Evolutionary conservation across 345 rosid genomes (phyloP), one percentile per base, ranked within the genome.

Genomic region (Ceriops decandra): DNA sequence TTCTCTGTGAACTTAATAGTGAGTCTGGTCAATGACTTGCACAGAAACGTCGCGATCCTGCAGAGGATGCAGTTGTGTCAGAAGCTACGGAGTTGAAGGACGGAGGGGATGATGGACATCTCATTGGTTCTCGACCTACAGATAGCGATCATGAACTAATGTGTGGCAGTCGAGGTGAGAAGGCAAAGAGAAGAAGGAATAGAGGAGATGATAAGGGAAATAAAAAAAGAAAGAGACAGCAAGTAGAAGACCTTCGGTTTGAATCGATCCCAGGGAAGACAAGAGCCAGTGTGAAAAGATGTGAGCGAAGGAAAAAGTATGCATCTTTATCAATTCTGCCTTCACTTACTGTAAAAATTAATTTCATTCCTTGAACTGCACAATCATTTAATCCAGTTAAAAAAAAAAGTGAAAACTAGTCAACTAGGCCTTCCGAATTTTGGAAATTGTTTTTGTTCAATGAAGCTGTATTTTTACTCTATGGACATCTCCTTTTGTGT

Each of bases 261-360:
- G 88, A 83, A 70, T 38, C 79, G 6, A 71, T 58, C 6, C 10
- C 69, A 31, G 86, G 79, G 5, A 72, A 70, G 67, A 68, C 78
- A 36, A 83, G 71, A 28, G 75, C 76, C 61, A 73, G 68, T 7
- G 85, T 86, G 3, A 87, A 80, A 69, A 79, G 86, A 56, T 73
- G 74, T 73, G 91, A 93, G 69, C 90, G 88, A 68, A 92, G 79
- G 83, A 90, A 86, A 64, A 85, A 80, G 95, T 84, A 75, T 75
- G 76, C 53, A 53, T 66, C 24, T 5, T 57, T 36, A 28, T 11
- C 64, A 10, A 5, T 27, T 16, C 16, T 4, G 30, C 61, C 16
- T 62, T 62, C 2, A 2, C 15, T 6, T 42, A 22, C 28, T 36
- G 21, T 35, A 19, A 27, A 22, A 16, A 21, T 9, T 56, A 13